Conservation (phyloP, 805 yeast species). For the Metschnikowia reukaufii region DNA sequence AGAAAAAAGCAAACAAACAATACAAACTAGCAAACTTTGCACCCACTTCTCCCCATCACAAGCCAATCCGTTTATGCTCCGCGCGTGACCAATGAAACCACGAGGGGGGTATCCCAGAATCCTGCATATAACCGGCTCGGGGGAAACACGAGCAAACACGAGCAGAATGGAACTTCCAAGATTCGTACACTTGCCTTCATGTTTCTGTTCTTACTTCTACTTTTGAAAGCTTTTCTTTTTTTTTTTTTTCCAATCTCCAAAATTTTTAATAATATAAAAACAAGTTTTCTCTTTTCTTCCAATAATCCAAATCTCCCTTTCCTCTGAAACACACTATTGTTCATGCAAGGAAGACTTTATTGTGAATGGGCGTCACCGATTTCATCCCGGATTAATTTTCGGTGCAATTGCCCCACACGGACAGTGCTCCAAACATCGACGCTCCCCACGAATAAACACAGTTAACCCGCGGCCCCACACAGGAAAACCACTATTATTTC, state of each 20-base stretch:
- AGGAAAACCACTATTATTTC: not conserved
- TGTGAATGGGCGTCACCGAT: not conserved
- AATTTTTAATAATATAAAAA: no score
- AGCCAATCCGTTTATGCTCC: no score
- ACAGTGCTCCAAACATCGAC: not conserved
- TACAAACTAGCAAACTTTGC: no score
- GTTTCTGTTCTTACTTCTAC: no score
- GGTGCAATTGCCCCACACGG: constrained; percentile 2
- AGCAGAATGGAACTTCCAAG: not conserved
- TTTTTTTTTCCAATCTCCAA: not conserved
- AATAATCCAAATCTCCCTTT: no score
- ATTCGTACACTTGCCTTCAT: constrained; percentile 1
- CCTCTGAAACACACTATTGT: no score
- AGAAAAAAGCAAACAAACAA: no score
- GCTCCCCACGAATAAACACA: not conserved
- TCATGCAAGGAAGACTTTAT: not conserved
- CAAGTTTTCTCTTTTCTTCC: no score
- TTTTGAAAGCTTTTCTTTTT: no score
- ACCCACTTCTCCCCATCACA: no score
- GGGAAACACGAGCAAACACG: not conserved
- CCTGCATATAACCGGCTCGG: not conserved
- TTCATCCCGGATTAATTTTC: constrained; percentile 1
- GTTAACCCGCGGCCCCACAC: not conserved
- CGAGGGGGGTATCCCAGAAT: not conserved
- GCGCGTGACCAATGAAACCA: not conserved